A percentile compares a stretch with the other conserved stretches of the same genome.
Conservation (phyloP, 2,329 filamentous ascomycete species). For the Penicillium janthinellum region DNA sequence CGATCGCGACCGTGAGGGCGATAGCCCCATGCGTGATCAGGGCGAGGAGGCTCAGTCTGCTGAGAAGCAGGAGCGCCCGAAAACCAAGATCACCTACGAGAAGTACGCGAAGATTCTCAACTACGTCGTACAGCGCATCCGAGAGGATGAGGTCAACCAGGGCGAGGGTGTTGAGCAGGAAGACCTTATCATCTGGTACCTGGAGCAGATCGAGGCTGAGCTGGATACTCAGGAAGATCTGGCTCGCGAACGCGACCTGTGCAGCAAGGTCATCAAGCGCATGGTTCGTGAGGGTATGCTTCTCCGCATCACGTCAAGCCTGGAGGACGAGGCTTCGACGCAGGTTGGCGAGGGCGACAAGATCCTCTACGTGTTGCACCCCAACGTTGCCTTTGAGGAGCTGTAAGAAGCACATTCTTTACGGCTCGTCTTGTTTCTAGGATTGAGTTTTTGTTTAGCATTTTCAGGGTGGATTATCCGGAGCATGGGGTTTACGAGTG, state of each 20-base stretch:
- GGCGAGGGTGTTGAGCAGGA: conserved; percentile 86
- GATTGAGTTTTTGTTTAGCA: conserved; percentile 22
- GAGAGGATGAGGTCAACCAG: conserved; percentile 72
- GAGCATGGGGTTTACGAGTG: conserved; percentile 36
- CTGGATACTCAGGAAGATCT: conserved; percentile 80
- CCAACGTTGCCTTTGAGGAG: conserved; percentile 82
- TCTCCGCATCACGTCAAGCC: conserved; percentile 70
- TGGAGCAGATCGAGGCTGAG: conserved; percentile 86
- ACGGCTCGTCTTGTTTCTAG: conserved; percentile 14
- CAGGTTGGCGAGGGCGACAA: conserved; percentile 45
- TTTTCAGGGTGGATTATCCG: conserved; percentile 28
- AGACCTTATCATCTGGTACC: conserved; percentile 81
- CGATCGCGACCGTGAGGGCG: conserved; percentile 50
- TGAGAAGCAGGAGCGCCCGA: conserved; percentile 51
- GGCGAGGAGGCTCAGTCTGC: conserved; percentile 49
- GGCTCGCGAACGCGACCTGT: conserved; percentile 70
- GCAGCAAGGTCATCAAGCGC: conserved; percentile 84
- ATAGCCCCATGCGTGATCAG: conserved; percentile 57
- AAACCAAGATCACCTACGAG: conserved; percentile 91
- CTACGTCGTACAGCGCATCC: conserved; percentile 77
- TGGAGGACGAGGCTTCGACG: conserved; percentile 72
- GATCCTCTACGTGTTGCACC: conserved; percentile 86
- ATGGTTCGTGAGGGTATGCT: conserved; percentile 81
- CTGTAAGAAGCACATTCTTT: conserved; percentile 39
- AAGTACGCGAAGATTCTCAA: conserved; percentile 93